Evolutionary conservation across 2,329 filamentous ascomycete genomes (phyloP), one percentile per base, ranked within the genome.

Genomic region (Diaporthe sp.): DNA sequence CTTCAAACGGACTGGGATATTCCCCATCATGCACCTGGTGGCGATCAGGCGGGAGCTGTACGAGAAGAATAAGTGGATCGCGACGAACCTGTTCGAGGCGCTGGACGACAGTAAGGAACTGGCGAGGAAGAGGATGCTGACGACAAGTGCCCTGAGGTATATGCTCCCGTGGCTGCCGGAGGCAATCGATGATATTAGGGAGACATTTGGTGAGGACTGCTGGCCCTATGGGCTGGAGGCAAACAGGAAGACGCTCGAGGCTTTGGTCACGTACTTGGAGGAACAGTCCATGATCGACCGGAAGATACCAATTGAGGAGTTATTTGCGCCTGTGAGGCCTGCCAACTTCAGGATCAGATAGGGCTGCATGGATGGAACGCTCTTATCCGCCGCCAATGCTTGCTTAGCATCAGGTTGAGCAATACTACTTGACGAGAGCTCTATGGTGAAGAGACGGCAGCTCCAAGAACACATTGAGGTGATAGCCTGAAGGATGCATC

Each of bases 121-220:
- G 25, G 81, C 81, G 8, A 69, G 76, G 50, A 74, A 78, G 25
- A 72, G 79, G 37, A 80, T 84, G 80, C 70, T 75, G 30, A 80
- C 78, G 30, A 72, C 76, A 4, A 77, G 76, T 55, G 79, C 78
- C 15, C 72, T 81, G 73, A 74, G 80, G 35, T 83, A 81, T 72
- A 83, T 83, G 82, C 76, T 83, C 13, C 82, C 82, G 2, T 83
- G 81, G 79, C 69, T 84, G 55, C 76, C 79, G 10, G 77, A 77
- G 10, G 79, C 80, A 42, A 53, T 83, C 22, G 79, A 82, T 39
- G 82, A 83, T 69, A 82, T 82, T 35, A 75, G 80, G n/a, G 78
- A 81, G 66, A 76, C 82, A 0, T 83, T 83, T 72, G 80, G 79
- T 1, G 81, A 77, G 71, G 83, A 83, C 76, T 77, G 77, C 15